phyloP scores from a whole-genome alignment of 2,329 filamentous ascomycete species.

The Hysterium pulicare region DNA sequence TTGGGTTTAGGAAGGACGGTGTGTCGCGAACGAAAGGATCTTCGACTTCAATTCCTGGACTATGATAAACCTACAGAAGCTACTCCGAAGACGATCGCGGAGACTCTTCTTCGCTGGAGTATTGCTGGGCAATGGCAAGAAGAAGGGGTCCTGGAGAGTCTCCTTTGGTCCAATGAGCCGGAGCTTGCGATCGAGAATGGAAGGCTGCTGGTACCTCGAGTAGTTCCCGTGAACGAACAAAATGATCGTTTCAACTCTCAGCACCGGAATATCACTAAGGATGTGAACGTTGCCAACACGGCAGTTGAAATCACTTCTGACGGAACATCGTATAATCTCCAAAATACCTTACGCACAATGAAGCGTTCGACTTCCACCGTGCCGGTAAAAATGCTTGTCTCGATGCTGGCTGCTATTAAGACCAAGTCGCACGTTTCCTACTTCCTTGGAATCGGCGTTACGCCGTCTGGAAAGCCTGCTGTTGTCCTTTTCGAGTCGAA shows the following conservation, averaged over 20 bases:
- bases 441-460: constrained; percentile 3
- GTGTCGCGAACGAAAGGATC: neutral
- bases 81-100: neutral
- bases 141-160: too few species aligned
- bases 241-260: constrained; percentile 24
- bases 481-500: constrained; percentile 2
- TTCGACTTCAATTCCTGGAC: neutral
- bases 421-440: neutral
- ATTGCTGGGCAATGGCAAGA: too few species aligned
- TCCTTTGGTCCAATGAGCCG: constrained; percentile 14
- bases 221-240: constrained; percentile 10
- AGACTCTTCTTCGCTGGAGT: neutral
- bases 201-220: constrained; percentile 12
- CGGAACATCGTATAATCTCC: too few species aligned
- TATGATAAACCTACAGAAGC: neutral
- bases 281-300: too few species aligned
- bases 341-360: too few species aligned
- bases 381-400: constrained; percentile 3
- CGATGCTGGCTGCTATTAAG: constrained; percentile 4
- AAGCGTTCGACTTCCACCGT: neutral
- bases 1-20: neutral
- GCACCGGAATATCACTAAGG: too few species aligned
- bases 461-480: neutral
- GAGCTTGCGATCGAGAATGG: constrained; percentile 14
- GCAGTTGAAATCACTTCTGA: too few species aligned